Evolutionary conservation across 768 basidiomycete species (phyloP), one percentile per base, ranked within the genome.

Genomic region (Stropharia rugosoannulata): DNA sequence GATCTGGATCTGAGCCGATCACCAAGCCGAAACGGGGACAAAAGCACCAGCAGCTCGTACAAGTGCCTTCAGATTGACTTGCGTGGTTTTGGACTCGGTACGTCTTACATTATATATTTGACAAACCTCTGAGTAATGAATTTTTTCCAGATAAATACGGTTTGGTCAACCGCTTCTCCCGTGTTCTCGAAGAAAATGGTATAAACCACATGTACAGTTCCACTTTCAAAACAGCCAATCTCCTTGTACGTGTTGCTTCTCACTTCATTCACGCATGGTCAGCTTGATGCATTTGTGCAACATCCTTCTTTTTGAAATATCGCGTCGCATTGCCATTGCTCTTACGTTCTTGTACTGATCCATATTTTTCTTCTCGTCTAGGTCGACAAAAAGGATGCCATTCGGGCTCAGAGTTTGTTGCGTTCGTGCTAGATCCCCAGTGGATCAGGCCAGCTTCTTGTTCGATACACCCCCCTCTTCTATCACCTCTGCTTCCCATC

Each of bases 201-300:
- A 86, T 93, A 66, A 89, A 90, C 70, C 88, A 90, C 65, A 87
- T 92, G 82, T 92, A 91, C 66, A 87, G 85, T 55, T 89, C 88
- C 42, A 90, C 90, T n/a, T 87, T 84, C 66, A 89, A 89, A 71
- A 88, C 87, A 5, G 90, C 90, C 54, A 92, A 93, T 69, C 69
- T 93, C 32, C 73, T 91, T 62, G 89, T 91, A 62, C 58, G 74
- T 64, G 51, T 53, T 61, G 42, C 45, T 19, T 16, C 16, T 44
- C 2, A 42, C 37, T 39, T 35, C 42, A 43, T 40, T 43, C n/a
- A 37, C 12, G 46, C 57, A 13, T 48, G 32, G 5, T 29, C n/a
- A 39, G 37, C 16, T 39, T 1, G 18, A n/a, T 46, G 18, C 25
- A 37, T 40, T 41, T 38, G 1, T 42, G 41, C 19, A 12, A 16